Conservation (phyloP, 345 rosid genomes). For the Boechera stricta region DNA sequence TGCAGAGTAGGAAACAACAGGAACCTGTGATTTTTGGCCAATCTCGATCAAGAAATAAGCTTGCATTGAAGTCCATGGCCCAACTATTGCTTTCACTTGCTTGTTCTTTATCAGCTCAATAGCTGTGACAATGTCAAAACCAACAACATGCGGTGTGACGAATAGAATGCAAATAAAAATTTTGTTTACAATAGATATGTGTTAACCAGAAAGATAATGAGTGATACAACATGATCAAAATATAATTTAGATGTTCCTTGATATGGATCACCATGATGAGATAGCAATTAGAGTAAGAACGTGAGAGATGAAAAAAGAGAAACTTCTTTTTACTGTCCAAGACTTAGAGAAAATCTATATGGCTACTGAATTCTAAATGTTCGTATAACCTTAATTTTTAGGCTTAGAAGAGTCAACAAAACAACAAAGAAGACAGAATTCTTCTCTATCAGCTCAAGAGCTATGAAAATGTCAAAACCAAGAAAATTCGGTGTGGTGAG, state of each 20-base stretch:
- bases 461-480: slow-evolving; percentile 41
- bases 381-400: too few relatives aligned
- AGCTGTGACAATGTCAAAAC: slow-evolving; percentile 37
- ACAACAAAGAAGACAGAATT: background rate
- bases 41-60: slow-evolving; percentile 53
- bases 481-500: background rate
- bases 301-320: too few relatives aligned
- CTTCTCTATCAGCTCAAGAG: slow-evolving; percentile 53
- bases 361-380: too few relatives aligned
- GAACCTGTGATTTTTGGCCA: slow-evolving; percentile 52
- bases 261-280: too few relatives aligned
- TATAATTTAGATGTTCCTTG: too few relatives aligned
- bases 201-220: background rate
- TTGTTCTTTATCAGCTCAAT: slow-evolving; percentile 52
- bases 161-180: background rate
- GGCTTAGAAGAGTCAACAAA: too few relatives aligned
- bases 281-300: too few relatives aligned
- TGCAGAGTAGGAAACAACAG: too few relatives aligned
- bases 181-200: too few relatives aligned
- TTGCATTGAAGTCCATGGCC: slow-evolving; percentile 52
- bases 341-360: too few relatives aligned
- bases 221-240: background rate
- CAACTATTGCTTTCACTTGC: slow-evolving; percentile 60
- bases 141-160: slow-evolving; percentile 39
- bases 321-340: too few relatives aligned